These are phyloP conservation scores for Fusarium burgessii DNA, from an alignment of 2,329 filamentous ascomycete species.

Conservation along the genomic window DNA sequence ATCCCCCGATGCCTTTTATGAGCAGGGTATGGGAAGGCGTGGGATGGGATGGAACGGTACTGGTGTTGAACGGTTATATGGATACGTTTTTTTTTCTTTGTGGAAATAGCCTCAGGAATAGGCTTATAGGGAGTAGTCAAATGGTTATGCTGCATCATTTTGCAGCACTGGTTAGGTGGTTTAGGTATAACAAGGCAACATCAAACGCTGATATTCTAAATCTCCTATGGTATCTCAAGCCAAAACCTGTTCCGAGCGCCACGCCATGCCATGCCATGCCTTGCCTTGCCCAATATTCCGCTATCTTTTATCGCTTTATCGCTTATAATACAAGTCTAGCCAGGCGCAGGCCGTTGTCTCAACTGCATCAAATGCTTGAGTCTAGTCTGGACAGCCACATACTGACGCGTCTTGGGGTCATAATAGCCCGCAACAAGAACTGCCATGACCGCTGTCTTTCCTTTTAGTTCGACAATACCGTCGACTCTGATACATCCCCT, in stretches of 20 bases:
- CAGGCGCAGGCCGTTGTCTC: conserved; percentile 53
- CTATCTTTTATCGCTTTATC: conserved; percentile 1
- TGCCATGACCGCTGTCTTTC: conserved; percentile 59
- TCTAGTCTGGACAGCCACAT: conserved; percentile 56
- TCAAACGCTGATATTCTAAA: conserved; percentile 37
- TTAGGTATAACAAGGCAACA: neutral
- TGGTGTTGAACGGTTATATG: conserved; percentile 29
- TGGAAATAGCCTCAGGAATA: neutral
- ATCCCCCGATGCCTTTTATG: conserved; percentile 17
- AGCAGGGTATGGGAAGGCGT: conserved; percentile 7
- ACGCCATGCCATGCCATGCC: conserved; percentile 40
- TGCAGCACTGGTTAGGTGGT: neutral
- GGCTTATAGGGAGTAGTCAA: conserved; percentile 19
- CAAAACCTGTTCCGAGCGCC: conserved; percentile 45
- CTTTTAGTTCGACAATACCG: conserved; percentile 66
- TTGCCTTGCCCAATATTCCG: conserved; percentile 11
- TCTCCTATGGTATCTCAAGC: conserved; percentile 48
- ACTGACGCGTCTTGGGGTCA: conserved; percentile 65
- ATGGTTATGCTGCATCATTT: conserved; percentile 8
- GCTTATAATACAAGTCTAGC: conserved; percentile 28
- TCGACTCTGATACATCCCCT: conserved; percentile 65
- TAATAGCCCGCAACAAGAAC: conserved; percentile 67
- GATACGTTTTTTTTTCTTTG: conserved; percentile 4
- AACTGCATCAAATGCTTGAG: conserved; percentile 58
- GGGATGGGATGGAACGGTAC: conserved; percentile 8